Base-by-base conservation (phyloP, 2,329 filamentous ascomycete species). In the Boeremia exigua region DNA sequence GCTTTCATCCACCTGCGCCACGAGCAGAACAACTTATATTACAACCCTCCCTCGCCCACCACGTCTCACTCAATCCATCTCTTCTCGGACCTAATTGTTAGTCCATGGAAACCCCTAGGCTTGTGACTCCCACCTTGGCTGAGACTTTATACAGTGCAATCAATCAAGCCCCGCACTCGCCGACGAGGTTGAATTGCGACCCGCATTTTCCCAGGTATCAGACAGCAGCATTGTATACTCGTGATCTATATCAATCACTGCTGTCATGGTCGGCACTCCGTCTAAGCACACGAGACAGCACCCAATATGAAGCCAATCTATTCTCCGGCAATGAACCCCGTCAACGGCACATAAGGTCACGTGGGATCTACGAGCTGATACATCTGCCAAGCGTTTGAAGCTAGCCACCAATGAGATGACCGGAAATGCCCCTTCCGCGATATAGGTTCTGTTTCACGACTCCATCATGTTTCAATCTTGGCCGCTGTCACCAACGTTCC, bases 401-500 rank as follows among this genome's bases (percentile, higher is more conserved):
- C 54, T 59, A 42, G 67, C 62, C 66, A 63, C 65, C 66, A 71
- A 69, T 66, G 36, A 59, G 38, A 32, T 30, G 27, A 15, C 39
- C 30, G 50, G 49, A 36, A 6, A 39, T 11, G 4, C 15, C 45
- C 30, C 15, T 50, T 43, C 48, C 33, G 33, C 25, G 51, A 19
- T 55, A 39, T 46, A 42, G 45, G 28, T 40, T 45, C 52, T 49
- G 61, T 66, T 67, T 62, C 54, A 58, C 32, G 30, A 48, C 43
- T 51, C 58, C 47, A 54, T 46, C 52, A 27, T 48, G 48, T 48
- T 55, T 58, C 25, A 27, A 38, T 25, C 23, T 10, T 32, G 48
- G 37, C 45, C 42, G 47, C 52, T 43, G 29, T 44, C 25, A 37
- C 2, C 15, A 29, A 19, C 25, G 17, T 8, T 33, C 28, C 15